These are phyloP conservation scores for Plasmodium ovale DNA, from an alignment of 169 alveolate species.

Conservation along the genomic window DNA sequence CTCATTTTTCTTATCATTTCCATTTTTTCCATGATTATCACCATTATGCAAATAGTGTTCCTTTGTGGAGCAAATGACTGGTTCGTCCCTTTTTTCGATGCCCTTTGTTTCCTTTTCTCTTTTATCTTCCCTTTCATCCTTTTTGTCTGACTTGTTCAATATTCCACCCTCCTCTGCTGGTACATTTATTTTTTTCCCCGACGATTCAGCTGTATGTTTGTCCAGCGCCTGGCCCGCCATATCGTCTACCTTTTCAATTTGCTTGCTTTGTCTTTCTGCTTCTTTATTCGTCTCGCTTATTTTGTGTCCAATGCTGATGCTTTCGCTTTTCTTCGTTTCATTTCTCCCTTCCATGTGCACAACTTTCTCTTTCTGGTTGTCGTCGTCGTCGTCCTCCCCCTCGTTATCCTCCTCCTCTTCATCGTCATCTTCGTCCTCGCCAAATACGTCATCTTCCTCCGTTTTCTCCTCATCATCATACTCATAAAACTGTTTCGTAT, in stretches of 20 bases:
- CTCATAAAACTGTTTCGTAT: conserved; percentile 15
- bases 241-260: background rate
- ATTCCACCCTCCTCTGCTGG: background rate
- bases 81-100: background rate
- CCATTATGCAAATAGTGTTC: conserved; percentile 16
- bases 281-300: background rate
- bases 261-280: background rate
- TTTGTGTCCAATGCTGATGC: background rate
- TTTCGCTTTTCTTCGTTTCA: background rate
- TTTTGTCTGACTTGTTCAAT: conserved; percentile 1
- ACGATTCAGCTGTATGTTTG: no score
- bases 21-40: background rate
- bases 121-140: background rate
- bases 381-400: background rate
- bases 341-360: background rate
- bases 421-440: conserved; percentile 21
- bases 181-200: background rate
- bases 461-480: conserved; percentile 16
- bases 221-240: no score
- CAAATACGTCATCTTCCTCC: conserved; percentile 26
- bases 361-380: background rate
- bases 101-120: background rate
- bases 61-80: background rate
- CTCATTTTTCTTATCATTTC: background rate
- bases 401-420: conserved; percentile 55